Evolutionary conservation across 2,329 filamentous ascomycete species (phyloP).

Genomic region (Aspergillus pseudoviridinutans): DNA sequence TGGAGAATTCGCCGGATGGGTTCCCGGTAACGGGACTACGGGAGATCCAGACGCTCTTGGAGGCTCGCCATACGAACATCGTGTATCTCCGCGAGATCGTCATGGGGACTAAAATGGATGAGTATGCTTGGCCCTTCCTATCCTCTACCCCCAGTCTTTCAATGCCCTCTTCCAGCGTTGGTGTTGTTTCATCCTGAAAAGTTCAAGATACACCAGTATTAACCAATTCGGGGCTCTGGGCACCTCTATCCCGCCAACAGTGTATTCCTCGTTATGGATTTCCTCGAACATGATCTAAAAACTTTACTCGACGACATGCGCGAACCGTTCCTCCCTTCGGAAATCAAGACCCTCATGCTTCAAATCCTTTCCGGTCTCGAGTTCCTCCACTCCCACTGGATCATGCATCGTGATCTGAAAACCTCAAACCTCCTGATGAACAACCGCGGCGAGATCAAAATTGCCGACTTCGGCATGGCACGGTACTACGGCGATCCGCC

Average conservation of each 20-base stretch:
- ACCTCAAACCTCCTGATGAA: slow-evolving; percentile 92
- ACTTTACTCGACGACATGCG: slow-evolving; percentile 90
- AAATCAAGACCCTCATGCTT: slow-evolving; percentile 82
- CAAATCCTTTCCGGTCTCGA: slow-evolving; percentile 77
- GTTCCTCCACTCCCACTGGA: slow-evolving; percentile 85
- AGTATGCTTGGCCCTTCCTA: slow-evolving; percentile 41
- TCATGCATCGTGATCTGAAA: slow-evolving; percentile 90
- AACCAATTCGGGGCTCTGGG: slow-evolving; percentile 22
- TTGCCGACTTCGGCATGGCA: slow-evolving; percentile 98
- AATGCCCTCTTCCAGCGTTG: background rate
- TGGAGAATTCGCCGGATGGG: slow-evolving; percentile 73
- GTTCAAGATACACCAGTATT: slow-evolving; percentile 32
- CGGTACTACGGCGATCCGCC: slow-evolving; percentile 78
- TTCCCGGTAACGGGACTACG: slow-evolving; percentile 88
- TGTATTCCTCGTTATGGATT: slow-evolving; percentile 94
- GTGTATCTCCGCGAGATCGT: slow-evolving; percentile 81
- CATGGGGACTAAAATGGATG: slow-evolving; percentile 61
- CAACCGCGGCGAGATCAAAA: slow-evolving; percentile 90
- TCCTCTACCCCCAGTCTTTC: background rate
- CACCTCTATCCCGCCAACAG: slow-evolving; percentile 41
- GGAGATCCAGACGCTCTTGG: slow-evolving; percentile 87
- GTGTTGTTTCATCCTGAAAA: slow-evolving; percentile 28
- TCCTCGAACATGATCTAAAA: slow-evolving; percentile 95
- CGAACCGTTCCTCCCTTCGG: slow-evolving; percentile 86
- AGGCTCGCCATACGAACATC: slow-evolving; percentile 76